Conservation (phyloP, 148 eudicot genomes). For the Diospyros kaki region DNA sequence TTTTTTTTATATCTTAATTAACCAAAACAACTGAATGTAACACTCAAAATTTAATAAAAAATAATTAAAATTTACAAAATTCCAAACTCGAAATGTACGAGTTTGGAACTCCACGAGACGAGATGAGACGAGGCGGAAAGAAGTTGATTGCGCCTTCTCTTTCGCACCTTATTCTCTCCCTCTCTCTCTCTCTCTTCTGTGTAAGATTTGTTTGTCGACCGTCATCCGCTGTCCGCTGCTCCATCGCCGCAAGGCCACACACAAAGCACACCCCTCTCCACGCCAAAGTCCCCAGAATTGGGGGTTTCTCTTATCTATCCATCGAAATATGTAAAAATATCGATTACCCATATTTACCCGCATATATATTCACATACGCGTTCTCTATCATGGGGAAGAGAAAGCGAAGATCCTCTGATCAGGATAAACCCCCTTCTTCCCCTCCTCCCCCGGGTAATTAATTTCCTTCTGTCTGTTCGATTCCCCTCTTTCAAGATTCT, state of each 20-base stretch:
- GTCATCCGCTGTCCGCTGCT: slow-evolving; percentile 20
- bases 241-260: slow-evolving; percentile 20
- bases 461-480: not conserved
- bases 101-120: not conserved
- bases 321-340: not conserved
- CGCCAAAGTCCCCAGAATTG: slow-evolving; percentile 9
- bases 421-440: slow-evolving; percentile 29
- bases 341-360: not conserved
- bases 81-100: too few species aligned
- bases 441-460: slow-evolving; percentile 28
- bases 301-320: slow-evolving; percentile 7
- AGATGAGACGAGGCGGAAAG: slow-evolving; percentile 4
- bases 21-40: too few species aligned
- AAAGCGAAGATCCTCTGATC: slow-evolving; percentile 30
- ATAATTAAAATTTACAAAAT: too few species aligned
- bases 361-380: not conserved
- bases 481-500: not conserved
- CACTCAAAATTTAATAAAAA: too few species aligned
- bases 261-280: not conserved
- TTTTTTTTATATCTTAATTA: too few species aligned
- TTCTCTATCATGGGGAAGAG: slow-evolving; percentile 37
- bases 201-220: slow-evolving; percentile 11
- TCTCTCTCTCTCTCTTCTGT: not conserved
- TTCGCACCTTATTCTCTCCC: not conserved
- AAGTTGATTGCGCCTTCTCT: not conserved